Conservation (phyloP, 352 stramenopile genomes). For the Globisporangium canariense region DNA sequence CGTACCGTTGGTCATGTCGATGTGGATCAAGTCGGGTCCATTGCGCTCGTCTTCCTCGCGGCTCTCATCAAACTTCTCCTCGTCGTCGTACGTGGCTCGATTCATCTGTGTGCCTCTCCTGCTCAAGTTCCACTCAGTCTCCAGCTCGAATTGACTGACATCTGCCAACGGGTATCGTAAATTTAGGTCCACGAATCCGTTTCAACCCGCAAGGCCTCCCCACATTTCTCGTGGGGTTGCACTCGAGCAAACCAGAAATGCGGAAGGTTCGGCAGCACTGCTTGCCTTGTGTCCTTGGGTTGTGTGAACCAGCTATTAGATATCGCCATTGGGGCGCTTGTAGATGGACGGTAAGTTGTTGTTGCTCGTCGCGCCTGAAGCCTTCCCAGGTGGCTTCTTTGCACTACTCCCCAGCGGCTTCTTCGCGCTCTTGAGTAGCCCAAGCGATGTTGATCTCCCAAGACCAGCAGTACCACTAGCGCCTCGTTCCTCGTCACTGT, state of each 20-base stretch:
- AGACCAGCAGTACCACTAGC: no score
- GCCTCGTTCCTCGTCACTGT: background rate
- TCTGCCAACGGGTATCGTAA: background rate
- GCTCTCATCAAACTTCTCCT: constrained; percentile 7
- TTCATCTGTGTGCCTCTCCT: background rate
- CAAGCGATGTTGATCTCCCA: no score
- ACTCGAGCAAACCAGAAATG: no score
- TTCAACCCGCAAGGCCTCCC: background rate
- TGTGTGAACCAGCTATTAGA: constrained; percentile 3
- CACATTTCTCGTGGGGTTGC: background rate
- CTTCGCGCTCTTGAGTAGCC: constrained; percentile 2
- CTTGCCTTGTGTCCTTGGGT: background rate
- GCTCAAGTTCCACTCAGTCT: background rate
- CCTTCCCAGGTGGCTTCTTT: constrained; percentile 1
- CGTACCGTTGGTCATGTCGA: constrained; percentile 28
- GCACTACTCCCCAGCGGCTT: background rate
- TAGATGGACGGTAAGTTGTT: constrained; percentile 23
- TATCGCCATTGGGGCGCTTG: constrained; percentile 7
- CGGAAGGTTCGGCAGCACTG: background rate
- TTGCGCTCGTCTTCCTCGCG: constrained; percentile 15
- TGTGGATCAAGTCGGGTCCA: constrained; percentile 30
- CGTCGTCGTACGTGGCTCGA: background rate
- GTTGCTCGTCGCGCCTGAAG: background rate
- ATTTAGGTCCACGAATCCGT: background rate
- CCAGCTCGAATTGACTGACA: background rate